Base-by-base conservation (phyloP, 306 rosid genomes). In the Vigna angularis region DNA sequence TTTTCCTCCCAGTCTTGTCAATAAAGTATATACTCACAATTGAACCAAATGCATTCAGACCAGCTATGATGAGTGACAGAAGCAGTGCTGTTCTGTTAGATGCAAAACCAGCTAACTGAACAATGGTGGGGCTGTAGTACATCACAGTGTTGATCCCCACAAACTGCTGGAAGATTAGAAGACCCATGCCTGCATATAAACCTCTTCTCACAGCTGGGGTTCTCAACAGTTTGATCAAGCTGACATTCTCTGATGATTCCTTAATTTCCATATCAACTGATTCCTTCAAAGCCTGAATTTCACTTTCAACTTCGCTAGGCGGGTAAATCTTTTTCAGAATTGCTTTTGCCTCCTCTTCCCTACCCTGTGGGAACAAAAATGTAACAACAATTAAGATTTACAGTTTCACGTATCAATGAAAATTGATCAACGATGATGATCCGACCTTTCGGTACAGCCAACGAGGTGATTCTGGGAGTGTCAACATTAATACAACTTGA, bases 401-500 rank as follows among this genome's bases (percentile, higher is more conserved):
- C 0, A 20, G 3, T 22, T 66, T 20, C 16, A n/a, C 9, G 38
- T 7, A 4, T 63, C 24, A 38, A 64, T 17, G 47, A 4, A 28
- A 34, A 10, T 26, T 47, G 57, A 12, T 0, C 0, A 38, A 49
- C 18, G 50, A 59, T 24, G 70, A 57, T 47, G 57, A 80, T 47
- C 55, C 2, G 14, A 88, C 92, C 89, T 90, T 85, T 12, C 95
- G 82, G 85, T 58, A 90, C 20, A 90, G 78, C 95, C 95, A 90
- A 67, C 92, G 92, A 30, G 95, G 95, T 0, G 95, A 90, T 78
- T 90, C 95, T 2, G 92, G 95, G 45, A 90, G 96, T 40, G 85
- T 17, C 14, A 88, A 0, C 92, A 90, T 90, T 4, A 88, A 72
- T 45, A 78, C 0, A 52, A 88, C 80, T 70, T 90, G 95, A 18